Base-by-base conservation (phyloP, 768 basidiomycete genomes). In the Pleurotus salmoneostramineus region DNA sequence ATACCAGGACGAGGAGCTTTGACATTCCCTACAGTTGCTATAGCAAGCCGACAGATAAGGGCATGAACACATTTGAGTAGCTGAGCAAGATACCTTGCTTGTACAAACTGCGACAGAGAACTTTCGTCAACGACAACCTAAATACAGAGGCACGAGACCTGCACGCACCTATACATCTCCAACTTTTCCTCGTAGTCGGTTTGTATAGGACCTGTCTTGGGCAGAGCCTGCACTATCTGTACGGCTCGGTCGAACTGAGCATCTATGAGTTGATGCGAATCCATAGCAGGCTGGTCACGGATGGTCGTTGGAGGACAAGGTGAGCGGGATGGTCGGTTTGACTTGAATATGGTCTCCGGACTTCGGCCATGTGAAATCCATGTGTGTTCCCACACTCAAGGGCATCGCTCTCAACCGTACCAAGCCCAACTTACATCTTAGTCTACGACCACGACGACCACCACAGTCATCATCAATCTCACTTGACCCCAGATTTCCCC, bases 151-250 rank as follows among this genome's bases (percentile, higher is more conserved):
- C 2, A 34, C 17, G 14, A 50, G 35, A 48, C 35, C 35, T 31
- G 7, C 15, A 68, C 81, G 35, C 60, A 88, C 89, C 92, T 92
- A 69, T 98, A 98, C 84, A 98, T 93, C 8, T 85, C 83, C 11
- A 98, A 74, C 70, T 98, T 98, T 69, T 96, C 94, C 63, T 97
- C 95, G 68, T 98, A 97, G 62, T 84, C 91, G 0, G 95, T 97
- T 70, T 97, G 94, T 65, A 98, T 94, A 33, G 95, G 93, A 0
- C 95, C 94, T 7, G 85, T 92, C 78, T 96, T 96, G 1, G 95
- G 94, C 34, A 97, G 76, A 58, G 90, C 75, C 69, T 98, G 95
- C 3, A 97, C 88, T 56, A 98, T 96, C 71, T 95, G 89, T 7
- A 98, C 95, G 3, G 95, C 94, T 32, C 95, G 84, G 75, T 93